A percentile compares a stretch with the other conserved stretches of the same genome.
Evolutionary conservation across 495 filamentous ascomycete species (phyloP).

Genomic region (Tuber brumale): DNA sequence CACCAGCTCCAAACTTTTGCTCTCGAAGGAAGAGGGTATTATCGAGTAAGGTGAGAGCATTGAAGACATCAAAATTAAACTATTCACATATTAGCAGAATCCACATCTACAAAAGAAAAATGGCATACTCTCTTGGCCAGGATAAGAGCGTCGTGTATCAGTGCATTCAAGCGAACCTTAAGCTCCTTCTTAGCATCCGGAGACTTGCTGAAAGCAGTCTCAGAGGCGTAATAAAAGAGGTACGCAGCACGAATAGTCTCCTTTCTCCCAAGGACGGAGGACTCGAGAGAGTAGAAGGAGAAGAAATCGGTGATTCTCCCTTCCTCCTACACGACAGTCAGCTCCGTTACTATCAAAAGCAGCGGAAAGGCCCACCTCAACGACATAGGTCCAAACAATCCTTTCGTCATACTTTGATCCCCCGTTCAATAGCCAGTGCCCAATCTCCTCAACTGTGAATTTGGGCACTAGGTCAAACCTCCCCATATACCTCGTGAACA

Average conservation of each 20-base stretch:
- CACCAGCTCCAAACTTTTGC: conserved; percentile 87
- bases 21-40: conserved; percentile 87
- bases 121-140: conserved; percentile 64
- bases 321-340: conserved; percentile 49
- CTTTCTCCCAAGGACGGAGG: conserved; percentile 79
- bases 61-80: conserved; percentile 90
- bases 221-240: conserved; percentile 91
- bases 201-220: conserved; percentile 61
- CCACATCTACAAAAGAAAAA: not conserved
- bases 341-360: conserved; percentile 11
- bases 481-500: conserved; percentile 70
- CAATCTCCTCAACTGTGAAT: conserved; percentile 69
- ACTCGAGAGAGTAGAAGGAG: conserved; percentile 93
- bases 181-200: conserved; percentile 50
- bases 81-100: conserved; percentile 35
- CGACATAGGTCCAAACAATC: conserved; percentile 86
- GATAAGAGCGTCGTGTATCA: conserved; percentile 81
- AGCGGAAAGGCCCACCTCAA: conserved; percentile 54
- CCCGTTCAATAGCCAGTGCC: conserved; percentile 77
- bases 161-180: conserved; percentile 62
- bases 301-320: conserved; percentile 92
- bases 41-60: conserved; percentile 85
- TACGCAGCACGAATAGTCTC: conserved; percentile 77
- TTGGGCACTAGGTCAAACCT: conserved; percentile 78
- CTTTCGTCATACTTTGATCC: conserved; percentile 57